Base-by-base conservation (phyloP, 768 basidiomycete species). In the Chlorophyllum brunneum region DNA sequence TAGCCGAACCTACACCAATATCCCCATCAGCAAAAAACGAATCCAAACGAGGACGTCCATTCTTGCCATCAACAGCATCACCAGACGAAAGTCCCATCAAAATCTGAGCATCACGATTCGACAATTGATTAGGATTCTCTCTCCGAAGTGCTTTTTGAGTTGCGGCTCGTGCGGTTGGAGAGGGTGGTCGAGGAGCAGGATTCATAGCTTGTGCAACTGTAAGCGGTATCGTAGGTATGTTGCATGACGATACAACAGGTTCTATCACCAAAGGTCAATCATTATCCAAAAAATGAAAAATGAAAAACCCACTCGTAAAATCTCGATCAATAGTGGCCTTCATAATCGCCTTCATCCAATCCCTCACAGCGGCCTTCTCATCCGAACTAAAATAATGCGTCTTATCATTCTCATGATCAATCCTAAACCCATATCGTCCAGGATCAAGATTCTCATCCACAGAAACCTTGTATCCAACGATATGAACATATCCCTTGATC, bases 341-440 rank as follows among this genome's bases (percentile, higher is more conserved):
- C 92, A 98, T 98, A 59, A 99, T 82, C 6, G 95, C 92, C 72
- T 98, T 99, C 97, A 98, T 98, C 95, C 97, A 98, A 58, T 92
- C 92, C n/a, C 97, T 83, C 42, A 97, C 79, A 31, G 82, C 70
- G 0, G 71, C 61, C 67, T 92, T 91, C 62, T 98, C 94, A 20
- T 93, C 88, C 0, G 92, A 92, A 57, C 90, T 92, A 70, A 99
- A 99, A 63, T 69, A 92, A 66, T 98, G 93, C 1, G 88, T 76
- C 70, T 88, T 91, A 65, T 92, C 89, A 5, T 78, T 58, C 39
- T 93, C 91, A 59, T 98, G 95, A 27, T 95, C 82, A 56, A 98
- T 88, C 59, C 91, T 80, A 83, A 98, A 98, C 4, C 92, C 95
- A 68, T 95, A 98, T 61, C 86, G 81, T 11, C 95, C 95, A 20